These are phyloP conservation scores for Boletus rex-veris DNA, from an alignment of 768 basidiomycete species.

Conservation along the genomic window DNA sequence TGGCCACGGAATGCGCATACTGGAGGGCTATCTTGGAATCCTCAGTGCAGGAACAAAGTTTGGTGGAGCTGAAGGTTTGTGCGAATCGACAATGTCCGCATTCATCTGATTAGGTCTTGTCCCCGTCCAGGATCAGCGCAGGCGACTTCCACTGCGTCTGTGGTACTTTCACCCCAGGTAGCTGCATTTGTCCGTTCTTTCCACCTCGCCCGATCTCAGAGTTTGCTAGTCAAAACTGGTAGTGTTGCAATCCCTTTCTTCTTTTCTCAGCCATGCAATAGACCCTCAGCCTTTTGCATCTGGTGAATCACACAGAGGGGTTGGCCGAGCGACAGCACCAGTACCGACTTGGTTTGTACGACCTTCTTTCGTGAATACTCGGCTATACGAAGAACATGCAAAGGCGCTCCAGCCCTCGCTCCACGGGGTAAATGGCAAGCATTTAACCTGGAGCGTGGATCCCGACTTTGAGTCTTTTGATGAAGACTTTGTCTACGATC, in stretches of 20 bases:
- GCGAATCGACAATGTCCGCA: neutral
- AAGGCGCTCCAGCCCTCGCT: conserved; percentile 35
- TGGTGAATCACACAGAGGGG: conserved; percentile 12
- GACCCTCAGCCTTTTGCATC: conserved; percentile 17
- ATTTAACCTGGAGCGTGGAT: conserved; percentile 25
- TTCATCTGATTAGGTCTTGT: neutral
- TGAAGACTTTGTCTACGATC: conserved; percentile 31
- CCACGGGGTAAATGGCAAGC: conserved; percentile 12
- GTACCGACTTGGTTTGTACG: conserved; percentile 63
- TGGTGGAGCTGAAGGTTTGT: conserved; percentile 52
- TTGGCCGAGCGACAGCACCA: conserved; percentile 11
- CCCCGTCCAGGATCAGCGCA: conserved; percentile 24
- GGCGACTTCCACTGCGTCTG: conserved; percentile 61
- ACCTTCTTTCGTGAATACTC: conserved; percentile 50
- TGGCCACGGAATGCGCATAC: conserved; percentile 57
- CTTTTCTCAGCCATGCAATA: conserved; percentile 56
- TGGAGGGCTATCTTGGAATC: conserved; percentile 81
- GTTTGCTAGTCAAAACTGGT: conserved; percentile 66
- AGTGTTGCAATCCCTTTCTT: conserved; percentile 67
- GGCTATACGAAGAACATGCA: conserved; percentile 56
- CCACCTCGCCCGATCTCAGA: conserved; percentile 2
- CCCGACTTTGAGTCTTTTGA: conserved; percentile 22
- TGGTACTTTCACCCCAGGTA: conserved; percentile 63
- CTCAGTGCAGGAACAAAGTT: conserved; percentile 65
- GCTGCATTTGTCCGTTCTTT: neutral